These are phyloP conservation scores for Hortaea sp. DNA, from an alignment of 2,329 filamentous ascomycete species.

Conservation along the genomic window DNA sequence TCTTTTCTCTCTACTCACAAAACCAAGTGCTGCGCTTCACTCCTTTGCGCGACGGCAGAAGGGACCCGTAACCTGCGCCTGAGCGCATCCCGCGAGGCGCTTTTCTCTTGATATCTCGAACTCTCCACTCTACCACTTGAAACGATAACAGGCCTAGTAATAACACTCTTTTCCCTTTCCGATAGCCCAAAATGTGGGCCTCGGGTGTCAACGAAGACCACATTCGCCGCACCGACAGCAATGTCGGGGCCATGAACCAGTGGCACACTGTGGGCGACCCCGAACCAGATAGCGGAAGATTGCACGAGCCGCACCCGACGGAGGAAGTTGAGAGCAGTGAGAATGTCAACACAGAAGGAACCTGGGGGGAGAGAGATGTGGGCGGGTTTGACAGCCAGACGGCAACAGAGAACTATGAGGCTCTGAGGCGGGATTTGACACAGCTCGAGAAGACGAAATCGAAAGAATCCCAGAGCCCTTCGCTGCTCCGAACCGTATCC, in stretches of 20 bases:
- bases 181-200: slow-evolving; percentile 18
- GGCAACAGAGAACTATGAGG: slow-evolving; percentile 52
- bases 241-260: slow-evolving; percentile 6
- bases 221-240: slow-evolving; percentile 12
- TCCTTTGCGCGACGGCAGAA: background rate
- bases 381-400: slow-evolving; percentile 42
- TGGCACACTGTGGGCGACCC: slow-evolving; percentile 17
- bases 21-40: background rate
- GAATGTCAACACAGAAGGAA: slow-evolving; percentile 33
- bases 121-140: background rate
- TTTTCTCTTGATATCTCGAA: background rate
- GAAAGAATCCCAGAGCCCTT: slow-evolving; percentile 13
- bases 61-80: background rate
- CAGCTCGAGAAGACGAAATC: slow-evolving; percentile 39
- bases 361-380: slow-evolving; percentile 53
- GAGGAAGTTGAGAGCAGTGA: slow-evolving; percentile 19
- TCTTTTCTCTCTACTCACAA: background rate
- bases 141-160: background rate
- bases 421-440: slow-evolving; percentile 46
- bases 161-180: background rate
- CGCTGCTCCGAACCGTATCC: background rate
- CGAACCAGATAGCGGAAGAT: slow-evolving; percentile 11
- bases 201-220: slow-evolving; percentile 17
- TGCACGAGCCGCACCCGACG: slow-evolving; percentile 13
- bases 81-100: background rate